phyloP scores from a whole-genome alignment of 208 protist genomes.

The Acanthamoeba triangularis region DNA sequence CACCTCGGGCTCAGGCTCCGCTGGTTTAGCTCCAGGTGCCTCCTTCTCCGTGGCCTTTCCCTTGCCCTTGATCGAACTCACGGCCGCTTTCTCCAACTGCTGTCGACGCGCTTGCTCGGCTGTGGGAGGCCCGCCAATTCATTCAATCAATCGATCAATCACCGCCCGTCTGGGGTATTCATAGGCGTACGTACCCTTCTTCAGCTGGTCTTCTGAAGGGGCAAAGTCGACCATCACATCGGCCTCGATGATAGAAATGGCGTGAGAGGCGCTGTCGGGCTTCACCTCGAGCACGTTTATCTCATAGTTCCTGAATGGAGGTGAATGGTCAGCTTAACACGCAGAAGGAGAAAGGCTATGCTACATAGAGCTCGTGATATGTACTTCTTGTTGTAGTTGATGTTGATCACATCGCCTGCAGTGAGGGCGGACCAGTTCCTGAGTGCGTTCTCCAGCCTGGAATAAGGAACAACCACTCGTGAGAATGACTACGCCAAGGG shows the following conservation, averaged over 20 bases:
- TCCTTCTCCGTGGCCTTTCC: constrained; percentile 9
- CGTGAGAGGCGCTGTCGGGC: constrained; percentile 67
- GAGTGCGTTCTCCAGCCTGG: constrained; percentile 82
- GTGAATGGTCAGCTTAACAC: too few relatives aligned
- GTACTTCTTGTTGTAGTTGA: constrained; percentile 85
- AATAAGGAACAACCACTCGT: neutral
- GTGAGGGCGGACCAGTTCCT: constrained; percentile 83
- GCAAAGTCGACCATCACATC: constrained; percentile 89
- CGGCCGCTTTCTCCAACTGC: constrained; percentile 28
- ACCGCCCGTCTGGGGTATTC: neutral
- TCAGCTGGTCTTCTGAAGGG: constrained; percentile 63
- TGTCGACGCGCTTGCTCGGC: constrained; percentile 39
- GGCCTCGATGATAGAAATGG: constrained; percentile 86
- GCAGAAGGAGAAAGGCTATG: too few relatives aligned
- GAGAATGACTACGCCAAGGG: neutral
- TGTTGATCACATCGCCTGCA: constrained; percentile 81
- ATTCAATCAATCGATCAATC: neutral
- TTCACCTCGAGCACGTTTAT: constrained; percentile 85
- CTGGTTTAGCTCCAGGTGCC: neutral
- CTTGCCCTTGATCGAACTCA: neutral
- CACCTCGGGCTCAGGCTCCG: neutral
- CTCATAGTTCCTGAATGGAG: constrained; percentile 73
- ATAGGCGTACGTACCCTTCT: neutral
- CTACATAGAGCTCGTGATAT: too few relatives aligned
- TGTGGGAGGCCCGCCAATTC: neutral